Conservation (phyloP, 495 filamentous ascomycete genomes). For the Hyphodiscus hymeniophilus region DNA sequence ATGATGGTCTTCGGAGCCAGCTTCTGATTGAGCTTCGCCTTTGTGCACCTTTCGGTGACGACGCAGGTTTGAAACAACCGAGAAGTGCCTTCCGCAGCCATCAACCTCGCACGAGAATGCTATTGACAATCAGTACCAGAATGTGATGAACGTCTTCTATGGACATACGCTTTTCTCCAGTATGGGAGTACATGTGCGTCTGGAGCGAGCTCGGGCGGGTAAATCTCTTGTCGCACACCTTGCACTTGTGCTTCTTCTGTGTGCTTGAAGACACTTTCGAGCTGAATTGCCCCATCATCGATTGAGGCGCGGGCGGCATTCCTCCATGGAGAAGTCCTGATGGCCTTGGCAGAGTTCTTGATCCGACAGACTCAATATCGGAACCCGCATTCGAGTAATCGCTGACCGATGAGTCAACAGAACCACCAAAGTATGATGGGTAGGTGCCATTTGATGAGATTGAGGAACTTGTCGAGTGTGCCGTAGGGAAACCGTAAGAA, state of each 20-base stretch:
- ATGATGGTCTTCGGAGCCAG: constrained; percentile 25
- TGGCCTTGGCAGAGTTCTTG: constrained; percentile 76
- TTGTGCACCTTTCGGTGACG: constrained; percentile 96
- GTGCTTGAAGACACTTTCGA: constrained; percentile 93
- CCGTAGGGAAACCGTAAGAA: constrained; percentile 86
- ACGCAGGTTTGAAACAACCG: constrained; percentile 92
- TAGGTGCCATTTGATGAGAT: constrained; percentile 71
- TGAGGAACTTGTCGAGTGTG: constrained; percentile 89
- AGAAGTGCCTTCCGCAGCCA: constrained; percentile 94
- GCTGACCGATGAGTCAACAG: constrained; percentile 83
- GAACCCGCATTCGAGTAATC: constrained; percentile 93
- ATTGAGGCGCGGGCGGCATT: constrained; percentile 76
- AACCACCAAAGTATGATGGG: constrained; percentile 73
- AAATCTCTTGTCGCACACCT: constrained; percentile 98
- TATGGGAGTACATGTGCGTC: constrained; percentile 99
- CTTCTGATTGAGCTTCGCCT: constrained; percentile 53
- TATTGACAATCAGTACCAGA: constrained; percentile 27
- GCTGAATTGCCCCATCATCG: constrained; percentile 99
- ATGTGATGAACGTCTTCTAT: neutral
- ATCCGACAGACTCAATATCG: constrained; percentile 66
- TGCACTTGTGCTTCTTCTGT: constrained; percentile 99
- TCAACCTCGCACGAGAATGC: constrained; percentile 92
- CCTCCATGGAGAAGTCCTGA: constrained; percentile 57
- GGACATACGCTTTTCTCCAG: constrained; percentile 94
- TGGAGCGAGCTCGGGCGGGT: constrained; percentile 93